A percentile compares a stretch with the other conserved stretches of the same genome.
Conservation (phyloP, 306 rosid species). For the Rubus idaeus region DNA sequence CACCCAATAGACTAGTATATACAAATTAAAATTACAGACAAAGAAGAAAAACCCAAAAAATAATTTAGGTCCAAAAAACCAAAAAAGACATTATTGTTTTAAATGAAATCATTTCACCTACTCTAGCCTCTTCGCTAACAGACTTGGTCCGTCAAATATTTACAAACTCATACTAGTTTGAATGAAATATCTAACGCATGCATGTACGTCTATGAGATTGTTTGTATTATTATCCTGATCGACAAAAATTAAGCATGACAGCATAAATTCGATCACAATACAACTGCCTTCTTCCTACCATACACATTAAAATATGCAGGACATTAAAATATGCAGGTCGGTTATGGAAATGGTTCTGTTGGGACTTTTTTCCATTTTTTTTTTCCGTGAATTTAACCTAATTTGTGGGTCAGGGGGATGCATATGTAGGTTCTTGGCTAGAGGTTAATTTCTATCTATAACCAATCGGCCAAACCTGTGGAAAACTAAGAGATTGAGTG, state of each 20-base stretch:
- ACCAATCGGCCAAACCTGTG: not conserved
- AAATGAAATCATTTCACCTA: not conserved
- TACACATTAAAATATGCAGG: not conserved
- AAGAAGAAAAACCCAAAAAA: not conserved
- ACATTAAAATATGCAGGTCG: not conserved
- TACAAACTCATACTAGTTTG: not conserved
- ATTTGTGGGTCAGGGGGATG: not conserved
- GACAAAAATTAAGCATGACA: not conserved
- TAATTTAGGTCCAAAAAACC: not conserved
- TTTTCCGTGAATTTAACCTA: not conserved
- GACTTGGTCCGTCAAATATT: constrained; percentile 12
- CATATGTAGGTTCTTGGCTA: not conserved
- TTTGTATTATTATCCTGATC: not conserved
- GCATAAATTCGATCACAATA: not conserved
- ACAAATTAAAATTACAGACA: not conserved
- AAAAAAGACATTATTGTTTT: not conserved
- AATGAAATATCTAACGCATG: not conserved
- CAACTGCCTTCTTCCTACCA: not conserved
- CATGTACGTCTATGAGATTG: not conserved
- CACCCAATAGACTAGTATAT: not conserved
- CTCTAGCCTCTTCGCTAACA: not conserved
- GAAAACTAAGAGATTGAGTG: no score
- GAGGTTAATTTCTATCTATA: not conserved
- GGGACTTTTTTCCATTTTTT: not conserved
- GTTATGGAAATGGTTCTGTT: not conserved